Evolutionary conservation across 2,329 filamentous ascomycete genomes (phyloP), one percentile per base, ranked within the genome.

Genomic region (Septoria petroselini): DNA sequence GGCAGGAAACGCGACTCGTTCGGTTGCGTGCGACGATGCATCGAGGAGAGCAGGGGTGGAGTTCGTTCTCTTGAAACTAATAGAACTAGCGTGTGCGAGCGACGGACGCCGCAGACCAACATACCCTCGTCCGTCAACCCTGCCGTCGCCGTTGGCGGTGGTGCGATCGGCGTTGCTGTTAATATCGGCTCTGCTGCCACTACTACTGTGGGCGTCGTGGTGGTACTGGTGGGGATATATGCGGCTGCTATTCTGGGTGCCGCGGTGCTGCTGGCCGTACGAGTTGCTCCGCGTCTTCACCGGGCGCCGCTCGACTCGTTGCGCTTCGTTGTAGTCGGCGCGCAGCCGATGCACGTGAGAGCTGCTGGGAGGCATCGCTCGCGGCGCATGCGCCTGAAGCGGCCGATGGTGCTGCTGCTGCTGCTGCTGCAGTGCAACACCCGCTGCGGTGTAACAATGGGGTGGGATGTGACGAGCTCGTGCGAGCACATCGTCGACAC

Each of bases 31-130:
- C 19, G 33, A 45, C 21, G 19, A 34, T 14, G 35, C 42, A 25
- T 35, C 12, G 14, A 18, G 42, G 18, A 45, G 42, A 38, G 42
- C 42, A 37, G 42, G 42, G 33, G 42, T 45, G 11, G 42, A 38
- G 7, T 35, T 33, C 17, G 42, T 37, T 31, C 42, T 33, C 19
- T 37, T 45, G 12, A n/a, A 17, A n/a, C n/a, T n/a, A n/a, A n/a
- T n/a, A 17, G 35, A 19, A 17, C 17, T 19, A 21, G 43, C 43
- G 21, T 18, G 21, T 38, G 42, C 12, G 31, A 27, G 31, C 33
- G 42, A 45, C 11, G 42, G 42, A 19, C 42, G 23, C 42, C 33
- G 33, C 43, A 44, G 31, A 19, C 31, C 41, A 33, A 33, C 30
- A 15, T 33, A n/a, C 5, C 11, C 30, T 33, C 6, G 30, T 14